Base-by-base conservation (phyloP, 2,329 filamentous ascomycete species). In the Diplodia seriata region DNA sequence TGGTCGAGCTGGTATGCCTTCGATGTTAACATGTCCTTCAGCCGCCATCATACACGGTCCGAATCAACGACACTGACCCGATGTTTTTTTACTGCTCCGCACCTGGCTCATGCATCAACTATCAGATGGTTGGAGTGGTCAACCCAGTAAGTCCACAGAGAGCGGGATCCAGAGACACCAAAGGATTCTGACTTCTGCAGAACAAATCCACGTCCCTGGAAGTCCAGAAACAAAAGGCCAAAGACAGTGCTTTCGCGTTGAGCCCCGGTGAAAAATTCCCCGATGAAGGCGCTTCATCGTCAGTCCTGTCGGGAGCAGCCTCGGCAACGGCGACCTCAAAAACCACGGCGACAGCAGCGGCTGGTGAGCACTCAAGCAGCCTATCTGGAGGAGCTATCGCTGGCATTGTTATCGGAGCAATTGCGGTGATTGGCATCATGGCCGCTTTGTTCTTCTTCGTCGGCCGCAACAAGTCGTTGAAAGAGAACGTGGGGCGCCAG, bases 81-180 rank as follows among this genome's bases (percentile, higher is more conserved):
- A 76, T 80, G 11, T 80, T 77, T 70, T 79, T 74, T 70, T 80
- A 80, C 68, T 80, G 77, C 68, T 74, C 88, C 0, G 90, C 90
- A 0, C 84, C 87, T 0, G 84, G 82, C 0, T 91, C 89, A 2
- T 94, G 91, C 73, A 82, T 83, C 3, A 76, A 80, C 4, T 84
- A 89, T 53, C 84, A 86, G 23, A 94, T 94, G 91, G 85, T 94
- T 20, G 91, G 91, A 2, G 90, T 87, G 1, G 89, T 94, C 71
- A 94, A 94, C 74, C 85, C 89, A 9, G 86, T 88, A 80, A 70
- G 81, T 11, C 14, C 15, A 14, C 23, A 26, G 33, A 31, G 5
- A 18, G 11, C 1, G 15, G 15, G 11, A 20, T 31, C 1, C 11
- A 54, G 0, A 11, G n/a, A 40, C n/a, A 18, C 26, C 15, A 14